Evolutionary conservation across 306 rosid species (phyloP).

Genomic region (Castanea crenata): DNA sequence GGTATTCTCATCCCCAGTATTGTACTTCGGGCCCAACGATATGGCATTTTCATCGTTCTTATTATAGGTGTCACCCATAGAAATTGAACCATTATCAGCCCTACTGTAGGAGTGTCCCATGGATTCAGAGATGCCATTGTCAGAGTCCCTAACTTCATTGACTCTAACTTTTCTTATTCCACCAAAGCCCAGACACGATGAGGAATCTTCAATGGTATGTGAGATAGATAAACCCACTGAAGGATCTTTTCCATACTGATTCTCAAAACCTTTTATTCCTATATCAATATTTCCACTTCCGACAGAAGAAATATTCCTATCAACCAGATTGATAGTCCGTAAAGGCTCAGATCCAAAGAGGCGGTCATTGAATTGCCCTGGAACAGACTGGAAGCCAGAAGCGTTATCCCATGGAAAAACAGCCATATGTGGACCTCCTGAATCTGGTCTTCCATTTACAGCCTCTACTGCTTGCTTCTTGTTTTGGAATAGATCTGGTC

Average conservation of each 20-base stretch:
- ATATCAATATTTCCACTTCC: slow-evolving; percentile 59
- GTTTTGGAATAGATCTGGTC: slow-evolving; percentile 53
- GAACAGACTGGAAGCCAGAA: slow-evolving; percentile 73
- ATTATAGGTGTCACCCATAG: slow-evolving; percentile 40
- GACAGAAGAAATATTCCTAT: slow-evolving; percentile 53
- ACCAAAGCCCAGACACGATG: slow-evolving; percentile 68
- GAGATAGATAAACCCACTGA: slow-evolving; percentile 71
- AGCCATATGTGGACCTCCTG: slow-evolving; percentile 58
- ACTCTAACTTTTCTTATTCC: slow-evolving; percentile 90
- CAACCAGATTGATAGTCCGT: slow-evolving; percentile 55
- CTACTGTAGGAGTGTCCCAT: slow-evolving; percentile 55
- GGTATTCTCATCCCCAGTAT: slow-evolving; percentile 38
- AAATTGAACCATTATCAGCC: slow-evolving; percentile 46
- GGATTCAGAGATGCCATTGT: slow-evolving; percentile 50
- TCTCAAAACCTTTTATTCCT: slow-evolving; percentile 65
- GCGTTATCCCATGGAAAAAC: slow-evolving; percentile 69
- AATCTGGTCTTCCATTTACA: slow-evolving; percentile 51
- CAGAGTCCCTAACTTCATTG: slow-evolving; percentile 88
- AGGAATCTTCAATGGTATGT: slow-evolving; percentile 58
- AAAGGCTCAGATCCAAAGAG: slow-evolving; percentile 70
- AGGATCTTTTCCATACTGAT: slow-evolving; percentile 56
- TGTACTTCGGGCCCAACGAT: slow-evolving; percentile 56
- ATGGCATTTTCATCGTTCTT: slow-evolving; percentile 52
- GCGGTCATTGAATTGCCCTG: slow-evolving; percentile 67
- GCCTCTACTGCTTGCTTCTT: slow-evolving; percentile 82